Percentiles rank a stretch among this genome's conserved stretches.
phyloP scores from a whole-genome alignment of 208 protist genomes.

The Polymyxa betae region DNA sequence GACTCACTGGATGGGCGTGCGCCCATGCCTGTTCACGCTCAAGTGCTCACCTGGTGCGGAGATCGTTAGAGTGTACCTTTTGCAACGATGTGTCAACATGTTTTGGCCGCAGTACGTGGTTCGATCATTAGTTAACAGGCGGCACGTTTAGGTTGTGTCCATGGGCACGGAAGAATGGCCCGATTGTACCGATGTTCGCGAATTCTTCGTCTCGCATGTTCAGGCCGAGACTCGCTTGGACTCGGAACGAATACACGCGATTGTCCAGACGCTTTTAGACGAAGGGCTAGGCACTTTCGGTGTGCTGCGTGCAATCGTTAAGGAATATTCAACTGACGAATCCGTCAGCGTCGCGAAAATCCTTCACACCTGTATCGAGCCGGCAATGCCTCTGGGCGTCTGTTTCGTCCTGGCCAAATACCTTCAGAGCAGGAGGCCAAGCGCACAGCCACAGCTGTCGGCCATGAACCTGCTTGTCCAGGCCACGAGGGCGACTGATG shows the following conservation, averaged over 20 bases:
- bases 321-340: neutral
- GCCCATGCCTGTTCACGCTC: no score
- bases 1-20: no score
- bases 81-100: no score
- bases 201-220: neutral
- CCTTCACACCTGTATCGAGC: constrained; percentile 18
- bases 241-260: neutral
- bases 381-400: constrained; percentile 18
- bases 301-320: neutral
- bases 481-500: neutral
- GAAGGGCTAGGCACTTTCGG: constrained; percentile 33
- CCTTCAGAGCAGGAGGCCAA: neutral
- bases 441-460: neutral
- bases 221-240: neutral
- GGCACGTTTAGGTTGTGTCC: no score
- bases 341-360: neutral
- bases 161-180: constrained; percentile 15
- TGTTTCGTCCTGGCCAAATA: constrained; percentile 28
- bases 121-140: no score
- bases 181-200: neutral
- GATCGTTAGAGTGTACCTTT: no score
- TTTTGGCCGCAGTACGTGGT: no score
- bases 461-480: constrained; percentile 28
- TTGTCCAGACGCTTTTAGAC: neutral
- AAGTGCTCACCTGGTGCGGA: no score